These are phyloP conservation scores for Albophoma yamanashiensis DNA, from an alignment of 2,329 filamentous ascomycete genomes.

Conservation along the genomic window DNA sequence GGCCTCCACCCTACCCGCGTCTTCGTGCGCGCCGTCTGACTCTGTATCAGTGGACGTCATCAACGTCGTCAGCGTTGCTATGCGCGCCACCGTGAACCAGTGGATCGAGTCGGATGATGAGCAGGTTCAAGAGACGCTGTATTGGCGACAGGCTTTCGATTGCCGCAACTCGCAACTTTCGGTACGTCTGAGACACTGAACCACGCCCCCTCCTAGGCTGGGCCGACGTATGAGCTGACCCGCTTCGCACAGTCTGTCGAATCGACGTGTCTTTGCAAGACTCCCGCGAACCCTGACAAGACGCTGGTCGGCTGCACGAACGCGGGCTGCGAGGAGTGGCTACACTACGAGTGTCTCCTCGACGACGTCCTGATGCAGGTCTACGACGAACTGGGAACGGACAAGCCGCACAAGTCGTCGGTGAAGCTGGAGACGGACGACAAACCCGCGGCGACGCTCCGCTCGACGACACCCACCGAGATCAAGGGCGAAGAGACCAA, in stretches of 20 bases:
- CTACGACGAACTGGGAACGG: slow-evolving; percentile 37
- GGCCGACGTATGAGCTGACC: slow-evolving; percentile 10
- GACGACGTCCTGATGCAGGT: slow-evolving; percentile 41
- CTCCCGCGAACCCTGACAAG: slow-evolving; percentile 52
- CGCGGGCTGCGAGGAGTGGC: slow-evolving; percentile 45
- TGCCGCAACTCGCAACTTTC: slow-evolving; percentile 46
- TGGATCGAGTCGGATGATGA: slow-evolving; percentile 63
- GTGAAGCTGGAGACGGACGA: slow-evolving; percentile 29
- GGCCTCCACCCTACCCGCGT: not conserved
- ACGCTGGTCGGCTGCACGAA: slow-evolving; percentile 47
- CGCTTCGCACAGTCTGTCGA: slow-evolving; percentile 33
- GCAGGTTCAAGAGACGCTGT: slow-evolving; percentile 46
- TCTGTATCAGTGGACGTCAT: slow-evolving; percentile 55
- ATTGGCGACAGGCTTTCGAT: slow-evolving; percentile 56
- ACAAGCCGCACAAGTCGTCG: slow-evolving; percentile 35
- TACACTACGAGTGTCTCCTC: slow-evolving; percentile 52
- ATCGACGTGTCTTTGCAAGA: slow-evolving; percentile 46
- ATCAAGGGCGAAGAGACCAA: slow-evolving; percentile 37
- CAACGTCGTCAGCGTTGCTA: slow-evolving; percentile 59
- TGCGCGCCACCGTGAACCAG: slow-evolving; percentile 48
- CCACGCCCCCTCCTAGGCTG: not conserved
- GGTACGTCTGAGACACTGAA: slow-evolving; percentile 26
- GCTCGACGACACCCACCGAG: slow-evolving; percentile 41
- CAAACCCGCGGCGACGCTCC: slow-evolving; percentile 11
- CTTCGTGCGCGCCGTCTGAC: not conserved